These are phyloP conservation scores for Tricholoma flavovirens DNA, from an alignment of 768 basidiomycete species.

Conservation along the genomic window DNA sequence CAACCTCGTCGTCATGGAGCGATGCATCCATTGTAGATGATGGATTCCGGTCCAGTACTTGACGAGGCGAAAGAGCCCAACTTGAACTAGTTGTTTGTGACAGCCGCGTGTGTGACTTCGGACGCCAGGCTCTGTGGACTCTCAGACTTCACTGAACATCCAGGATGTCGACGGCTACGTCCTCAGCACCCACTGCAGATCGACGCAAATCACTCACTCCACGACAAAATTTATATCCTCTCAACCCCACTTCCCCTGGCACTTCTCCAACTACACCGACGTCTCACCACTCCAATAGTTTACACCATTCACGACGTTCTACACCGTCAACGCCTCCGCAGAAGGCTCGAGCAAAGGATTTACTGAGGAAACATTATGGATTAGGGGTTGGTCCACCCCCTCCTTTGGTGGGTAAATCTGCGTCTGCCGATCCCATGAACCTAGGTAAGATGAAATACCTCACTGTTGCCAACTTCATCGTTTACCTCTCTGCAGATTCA, in stretches of 20 bases:
- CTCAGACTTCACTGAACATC: no score
- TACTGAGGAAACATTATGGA: conserved; percentile 84
- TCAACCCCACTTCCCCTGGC: conserved; percentile 30
- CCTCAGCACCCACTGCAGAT: conserved; percentile 15
- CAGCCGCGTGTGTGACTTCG: no score
- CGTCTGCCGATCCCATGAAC: conserved; percentile 72
- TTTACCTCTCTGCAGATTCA: conserved; percentile 48
- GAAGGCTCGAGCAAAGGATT: conserved; percentile 64
- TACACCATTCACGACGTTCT: conserved; percentile 22
- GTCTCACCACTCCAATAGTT: neutral
- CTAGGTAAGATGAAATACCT: conserved; percentile 45
- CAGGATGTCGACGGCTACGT: conserved; percentile 3
- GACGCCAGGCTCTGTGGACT: no score
- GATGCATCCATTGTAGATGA: neutral
- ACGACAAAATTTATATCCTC: conserved; percentile 38
- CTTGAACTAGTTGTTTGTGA: no score
- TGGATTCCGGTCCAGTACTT: neutral
- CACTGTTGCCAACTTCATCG: neutral
- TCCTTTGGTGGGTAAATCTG: conserved; percentile 49
- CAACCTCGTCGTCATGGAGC: conserved; percentile 32
- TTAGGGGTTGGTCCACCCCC: conserved; percentile 70
- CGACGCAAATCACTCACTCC: conserved; percentile 23
- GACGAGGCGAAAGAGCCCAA: no score
- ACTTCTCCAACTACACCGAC: conserved; percentile 23
- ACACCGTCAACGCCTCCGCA: conserved; percentile 26